A percentile compares a stretch with the other conserved stretches of the same genome.
These are phyloP conservation scores for Urtica urens DNA, from an alignment of 306 rosid species.

Conservation along the genomic window DNA sequence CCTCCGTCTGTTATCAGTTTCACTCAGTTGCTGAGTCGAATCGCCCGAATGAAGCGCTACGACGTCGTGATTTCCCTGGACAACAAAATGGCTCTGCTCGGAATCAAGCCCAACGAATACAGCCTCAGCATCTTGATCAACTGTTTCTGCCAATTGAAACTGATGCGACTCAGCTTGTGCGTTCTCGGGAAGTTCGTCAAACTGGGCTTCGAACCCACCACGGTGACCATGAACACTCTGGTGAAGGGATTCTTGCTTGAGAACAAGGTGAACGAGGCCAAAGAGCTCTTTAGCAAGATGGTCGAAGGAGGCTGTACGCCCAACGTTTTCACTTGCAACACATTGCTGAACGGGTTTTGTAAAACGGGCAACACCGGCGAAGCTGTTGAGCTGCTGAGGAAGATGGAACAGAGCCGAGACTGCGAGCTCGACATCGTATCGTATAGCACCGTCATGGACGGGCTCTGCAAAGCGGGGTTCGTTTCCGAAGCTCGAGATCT, in stretches of 20 bases:
- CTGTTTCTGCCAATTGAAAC: slow-evolving; percentile 22
- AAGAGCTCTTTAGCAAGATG: slow-evolving; percentile 9
- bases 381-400: slow-evolving; percentile 20
- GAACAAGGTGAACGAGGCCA: slow-evolving; percentile 1
- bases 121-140: slow-evolving; percentile 17
- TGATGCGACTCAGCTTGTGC: slow-evolving; percentile 16
- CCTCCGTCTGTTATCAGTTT: slow-evolving; percentile 26
- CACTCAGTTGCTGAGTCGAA: slow-evolving; percentile 18
- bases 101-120: slow-evolving; percentile 14
- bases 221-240: slow-evolving; percentile 23
- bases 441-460: slow-evolving; percentile 22
- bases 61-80: slow-evolving; percentile 7
- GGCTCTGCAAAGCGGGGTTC: slow-evolving; percentile 26
- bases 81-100: slow-evolving; percentile 18
- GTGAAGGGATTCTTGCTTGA: slow-evolving; percentile 18
- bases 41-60: slow-evolving; percentile 9
- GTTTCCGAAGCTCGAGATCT: slow-evolving; percentile 18
- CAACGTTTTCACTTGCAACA: slow-evolving; percentile 9
- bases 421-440: slow-evolving; percentile 14
- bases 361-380: slow-evolving; percentile 20
- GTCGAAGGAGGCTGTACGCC: slow-evolving; percentile 9
- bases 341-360: slow-evolving; percentile 30
- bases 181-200: slow-evolving; percentile 5
- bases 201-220: slow-evolving; percentile 25
- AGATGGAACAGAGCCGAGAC: slow-evolving; percentile 16